Evolutionary conservation across 2,329 filamentous ascomycete species (phyloP).

Genomic region (Canariomyces notabilis): DNA sequence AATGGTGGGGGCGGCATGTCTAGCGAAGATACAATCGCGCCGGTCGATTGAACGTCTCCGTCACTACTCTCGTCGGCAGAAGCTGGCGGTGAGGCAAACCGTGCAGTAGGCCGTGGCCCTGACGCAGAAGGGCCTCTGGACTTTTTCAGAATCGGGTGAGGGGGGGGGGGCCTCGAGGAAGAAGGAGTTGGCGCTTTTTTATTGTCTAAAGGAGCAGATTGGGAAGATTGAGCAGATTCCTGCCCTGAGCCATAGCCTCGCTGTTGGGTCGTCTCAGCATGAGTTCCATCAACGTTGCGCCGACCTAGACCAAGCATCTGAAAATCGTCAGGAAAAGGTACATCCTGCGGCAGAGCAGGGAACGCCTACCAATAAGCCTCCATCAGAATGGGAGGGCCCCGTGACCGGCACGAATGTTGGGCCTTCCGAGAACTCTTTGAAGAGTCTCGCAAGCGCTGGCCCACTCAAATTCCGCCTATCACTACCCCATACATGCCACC

Average conservation of each 20-base stretch:
- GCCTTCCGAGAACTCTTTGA: constrained; percentile 53
- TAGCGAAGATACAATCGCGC: constrained; percentile 30
- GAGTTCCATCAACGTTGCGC: constrained; percentile 15
- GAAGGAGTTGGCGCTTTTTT: constrained; percentile 31
- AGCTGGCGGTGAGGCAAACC: constrained; percentile 52
- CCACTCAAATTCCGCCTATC: constrained; percentile 49
- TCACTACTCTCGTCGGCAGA: constrained; percentile 40
- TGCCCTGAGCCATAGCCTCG: not conserved
- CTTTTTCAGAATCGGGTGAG: constrained; percentile 58
- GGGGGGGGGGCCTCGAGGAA: constrained; percentile 43
- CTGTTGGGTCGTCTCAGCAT: not conserved
- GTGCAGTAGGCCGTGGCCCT: constrained; percentile 53
- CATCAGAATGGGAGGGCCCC: constrained; percentile 50
- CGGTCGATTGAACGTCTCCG: constrained; percentile 38
- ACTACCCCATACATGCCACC: constrained; percentile 63
- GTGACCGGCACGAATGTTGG: constrained; percentile 52
- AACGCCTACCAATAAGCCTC: constrained; percentile 43
- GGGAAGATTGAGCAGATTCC: no score
- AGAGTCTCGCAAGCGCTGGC: constrained; percentile 49
- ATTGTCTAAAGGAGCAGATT: not conserved
- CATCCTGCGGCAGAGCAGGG: not conserved
- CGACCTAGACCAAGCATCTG: constrained; percentile 18
- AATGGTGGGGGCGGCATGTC: constrained; percentile 18
- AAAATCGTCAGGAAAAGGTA: constrained; percentile 4
- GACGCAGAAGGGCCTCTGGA: constrained; percentile 47